phyloP scores from a whole-genome alignment of 2,329 filamentous ascomycete genomes.

The Orbilia brochopaga region DNA sequence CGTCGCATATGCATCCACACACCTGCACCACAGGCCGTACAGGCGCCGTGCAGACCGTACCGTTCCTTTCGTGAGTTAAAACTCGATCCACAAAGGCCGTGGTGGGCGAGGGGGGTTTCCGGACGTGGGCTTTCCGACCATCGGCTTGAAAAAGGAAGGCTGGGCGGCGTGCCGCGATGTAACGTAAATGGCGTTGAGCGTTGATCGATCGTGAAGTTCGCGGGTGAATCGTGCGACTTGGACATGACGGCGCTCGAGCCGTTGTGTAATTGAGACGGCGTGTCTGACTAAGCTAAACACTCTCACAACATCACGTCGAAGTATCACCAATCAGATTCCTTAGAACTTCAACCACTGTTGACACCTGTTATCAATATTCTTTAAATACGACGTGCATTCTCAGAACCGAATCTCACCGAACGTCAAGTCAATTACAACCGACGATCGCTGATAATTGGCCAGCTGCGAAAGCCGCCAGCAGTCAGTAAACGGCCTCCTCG shows the following conservation, averaged over 20 bases:
- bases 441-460: no score
- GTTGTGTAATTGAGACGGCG: background rate
- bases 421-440: no score
- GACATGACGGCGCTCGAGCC: background rate
- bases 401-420: no score
- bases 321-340: no score
- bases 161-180: conserved; percentile 34
- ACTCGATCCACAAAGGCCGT: no score
- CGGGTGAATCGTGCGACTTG: conserved; percentile 21
- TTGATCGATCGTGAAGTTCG: conserved; percentile 17
- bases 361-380: no score
- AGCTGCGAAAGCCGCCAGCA: no score
- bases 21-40: background rate
- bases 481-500: no score
- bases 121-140: background rate
- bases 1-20: background rate
- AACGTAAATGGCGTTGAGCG: conserved; percentile 27
- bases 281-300: no score
- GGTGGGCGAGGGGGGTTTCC: background rate
- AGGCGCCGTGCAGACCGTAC: background rate
- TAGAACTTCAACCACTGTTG: no score
- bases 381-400: no score
- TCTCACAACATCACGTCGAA: no score
- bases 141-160: conserved; percentile 12
- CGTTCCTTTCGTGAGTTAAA: background rate